Percentiles rank a stretch among this genome's conserved stretches.
Evolutionary conservation across 257 asterid genomes (phyloP).

Genomic region (Solanum lignicaule): DNA sequence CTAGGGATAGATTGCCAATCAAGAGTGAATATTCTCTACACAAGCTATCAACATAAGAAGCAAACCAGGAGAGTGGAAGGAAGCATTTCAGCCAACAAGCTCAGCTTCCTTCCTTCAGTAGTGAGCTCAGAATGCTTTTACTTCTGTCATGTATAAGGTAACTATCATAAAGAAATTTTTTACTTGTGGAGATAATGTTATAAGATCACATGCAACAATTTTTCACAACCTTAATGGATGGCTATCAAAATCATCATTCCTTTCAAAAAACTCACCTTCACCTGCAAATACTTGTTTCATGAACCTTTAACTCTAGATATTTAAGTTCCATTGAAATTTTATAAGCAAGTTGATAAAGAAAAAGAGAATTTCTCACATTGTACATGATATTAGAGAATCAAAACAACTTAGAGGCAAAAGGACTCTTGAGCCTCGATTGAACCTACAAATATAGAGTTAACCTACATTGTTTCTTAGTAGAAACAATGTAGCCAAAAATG

Average conservation of each 20-base stretch:
- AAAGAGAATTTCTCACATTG: background rate
- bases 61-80: background rate
- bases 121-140: background rate
- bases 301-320: background rate
- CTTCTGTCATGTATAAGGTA: background rate
- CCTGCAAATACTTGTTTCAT: background rate
- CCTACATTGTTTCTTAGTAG: background rate
- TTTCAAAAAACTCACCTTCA: background rate
- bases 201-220: background rate
- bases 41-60: background rate
- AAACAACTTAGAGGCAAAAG: background rate
- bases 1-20: background rate
- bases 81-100: background rate
- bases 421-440: background rate
- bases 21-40: background rate
- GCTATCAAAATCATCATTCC: background rate
- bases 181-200: background rate
- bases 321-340: background rate
- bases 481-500: background rate
- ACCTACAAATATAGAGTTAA: background rate
- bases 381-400: background rate
- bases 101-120: background rate
- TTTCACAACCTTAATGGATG: background rate
- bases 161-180: background rate
- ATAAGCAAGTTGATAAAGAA: background rate